Conservation (phyloP, 805 yeast genomes). For the Kregervanrija fluxuum region DNA sequence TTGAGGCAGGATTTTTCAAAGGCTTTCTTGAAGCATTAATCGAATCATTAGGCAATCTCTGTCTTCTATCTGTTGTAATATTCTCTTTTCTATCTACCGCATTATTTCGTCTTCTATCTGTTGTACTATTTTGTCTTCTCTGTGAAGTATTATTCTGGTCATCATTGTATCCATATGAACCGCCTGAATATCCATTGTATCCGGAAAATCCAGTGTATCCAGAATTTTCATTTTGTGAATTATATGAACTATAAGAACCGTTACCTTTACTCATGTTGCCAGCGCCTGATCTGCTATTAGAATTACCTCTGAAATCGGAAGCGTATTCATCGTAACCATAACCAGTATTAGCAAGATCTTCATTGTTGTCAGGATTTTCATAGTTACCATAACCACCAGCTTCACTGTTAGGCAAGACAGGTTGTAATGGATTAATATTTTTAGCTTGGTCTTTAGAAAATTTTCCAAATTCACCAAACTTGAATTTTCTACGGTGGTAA, state of each 20-base stretch:
- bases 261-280: not conserved
- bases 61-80: no score
- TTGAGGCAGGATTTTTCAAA: no score
- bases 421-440: conserved; percentile 15
- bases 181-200: no score
- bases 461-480: conserved; percentile 41
- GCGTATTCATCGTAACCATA: conserved; percentile 16
- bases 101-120: no score
- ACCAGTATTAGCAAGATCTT: conserved; percentile 17
- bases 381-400: conserved; percentile 12
- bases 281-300: conserved; percentile 3
- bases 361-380: conserved; percentile 8
- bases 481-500: conserved; percentile 28
- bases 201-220: no score
- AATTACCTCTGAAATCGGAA: conserved; percentile 3
- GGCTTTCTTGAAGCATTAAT: no score
- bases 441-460: conserved; percentile 35
- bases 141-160: no score
- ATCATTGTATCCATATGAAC: no score
- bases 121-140: no score
- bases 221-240: no score
- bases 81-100: no score
- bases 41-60: no score
- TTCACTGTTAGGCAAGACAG: conserved; percentile 6
- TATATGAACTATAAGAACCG: not conserved